Evolutionary conservation across 345 rosid species (phyloP).

Genomic region (Brassica cretica): DNA sequence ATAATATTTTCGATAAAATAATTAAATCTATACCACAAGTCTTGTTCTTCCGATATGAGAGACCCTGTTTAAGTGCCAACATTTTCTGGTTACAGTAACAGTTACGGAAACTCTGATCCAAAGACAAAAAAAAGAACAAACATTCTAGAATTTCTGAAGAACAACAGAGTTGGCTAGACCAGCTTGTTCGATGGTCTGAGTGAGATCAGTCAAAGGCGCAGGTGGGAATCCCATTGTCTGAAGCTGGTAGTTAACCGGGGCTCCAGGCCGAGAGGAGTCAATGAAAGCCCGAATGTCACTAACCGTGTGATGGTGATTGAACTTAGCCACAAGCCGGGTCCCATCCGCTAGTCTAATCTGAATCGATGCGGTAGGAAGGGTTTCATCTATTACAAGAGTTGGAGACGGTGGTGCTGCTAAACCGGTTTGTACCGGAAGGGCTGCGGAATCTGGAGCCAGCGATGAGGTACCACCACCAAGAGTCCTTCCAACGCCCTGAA

Average conservation of each 20-base stretch:
- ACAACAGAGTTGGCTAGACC: conserved; percentile 91
- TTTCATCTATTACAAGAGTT: conserved; percentile 58
- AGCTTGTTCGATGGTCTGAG: conserved; percentile 75
- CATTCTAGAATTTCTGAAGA: conserved; percentile 73
- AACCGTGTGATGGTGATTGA: conserved; percentile 74
- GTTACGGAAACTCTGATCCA: not conserved
- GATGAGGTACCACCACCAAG: conserved; percentile 49
- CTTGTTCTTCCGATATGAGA: not conserved
- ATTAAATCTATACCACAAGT: not conserved
- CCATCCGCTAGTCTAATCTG: conserved; percentile 93
- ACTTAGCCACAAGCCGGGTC: conserved; percentile 62
- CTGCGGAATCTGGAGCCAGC: conserved; percentile 22
- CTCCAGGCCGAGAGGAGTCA: conserved; percentile 73
- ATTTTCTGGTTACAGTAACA: conserved; percentile 28
- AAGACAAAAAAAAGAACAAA: not conserved
- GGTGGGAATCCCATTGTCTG: conserved; percentile 99
- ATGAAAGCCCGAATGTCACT: conserved; percentile 64
- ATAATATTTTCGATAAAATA: not conserved
- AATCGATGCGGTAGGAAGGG: conserved; percentile 70
- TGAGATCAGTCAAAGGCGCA: conserved; percentile 60
- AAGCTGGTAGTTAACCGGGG: conserved; percentile 65
- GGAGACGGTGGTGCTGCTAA: conserved; percentile 39
- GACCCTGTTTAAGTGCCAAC: conserved; percentile 22
- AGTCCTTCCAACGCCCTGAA: conserved; percentile 94
- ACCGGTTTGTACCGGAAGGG: conserved; percentile 44